These are phyloP conservation scores for Chalciporus sphaerocephalus DNA, from an alignment of 768 basidiomycete species.

Conservation along the genomic window DNA sequence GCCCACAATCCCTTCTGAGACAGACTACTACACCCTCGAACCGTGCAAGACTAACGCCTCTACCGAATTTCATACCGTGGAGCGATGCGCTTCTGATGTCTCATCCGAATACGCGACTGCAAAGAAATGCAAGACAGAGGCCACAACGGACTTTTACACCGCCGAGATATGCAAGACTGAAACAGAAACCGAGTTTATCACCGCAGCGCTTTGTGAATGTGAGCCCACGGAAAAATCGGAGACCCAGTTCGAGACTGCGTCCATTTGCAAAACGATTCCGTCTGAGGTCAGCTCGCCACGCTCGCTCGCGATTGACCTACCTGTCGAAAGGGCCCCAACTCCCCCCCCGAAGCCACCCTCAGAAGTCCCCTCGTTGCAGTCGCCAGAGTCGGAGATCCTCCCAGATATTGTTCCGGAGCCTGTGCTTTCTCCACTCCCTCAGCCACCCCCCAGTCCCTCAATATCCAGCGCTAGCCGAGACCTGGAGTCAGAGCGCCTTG, in stretches of 20 bases:
- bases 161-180: conserved; percentile 37
- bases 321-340: conserved; percentile 19
- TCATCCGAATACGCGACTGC: conserved; percentile 51
- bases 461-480: conserved; percentile 19
- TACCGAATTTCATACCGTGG: conserved; percentile 48
- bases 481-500: conserved; percentile 19
- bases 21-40: conserved; percentile 41
- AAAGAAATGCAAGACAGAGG: conserved; percentile 41
- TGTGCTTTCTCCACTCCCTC: conserved; percentile 40
- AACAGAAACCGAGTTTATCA: conserved; percentile 41
- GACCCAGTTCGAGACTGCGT: conserved; percentile 51
- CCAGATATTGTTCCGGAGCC: conserved; percentile 20
- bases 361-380: conserved; percentile 23
- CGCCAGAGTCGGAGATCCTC: conserved; percentile 22
- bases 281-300: conserved; percentile 32
- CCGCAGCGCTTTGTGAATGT: conserved; percentile 42
- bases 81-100: conserved; percentile 38
- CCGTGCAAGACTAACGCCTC: conserved; percentile 39
- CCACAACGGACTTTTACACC: conserved; percentile 42
- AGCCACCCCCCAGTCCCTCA: conserved; percentile 30
- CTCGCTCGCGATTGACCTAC: conserved; percentile 36
- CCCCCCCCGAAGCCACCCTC: conserved; percentile 29
- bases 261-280: conserved; percentile 34
- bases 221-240: conserved; percentile 34
- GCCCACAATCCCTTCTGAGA: conserved; percentile 57